Conservation (phyloP, 495 filamentous ascomycete genomes). For the Penicillium argentinense region DNA sequence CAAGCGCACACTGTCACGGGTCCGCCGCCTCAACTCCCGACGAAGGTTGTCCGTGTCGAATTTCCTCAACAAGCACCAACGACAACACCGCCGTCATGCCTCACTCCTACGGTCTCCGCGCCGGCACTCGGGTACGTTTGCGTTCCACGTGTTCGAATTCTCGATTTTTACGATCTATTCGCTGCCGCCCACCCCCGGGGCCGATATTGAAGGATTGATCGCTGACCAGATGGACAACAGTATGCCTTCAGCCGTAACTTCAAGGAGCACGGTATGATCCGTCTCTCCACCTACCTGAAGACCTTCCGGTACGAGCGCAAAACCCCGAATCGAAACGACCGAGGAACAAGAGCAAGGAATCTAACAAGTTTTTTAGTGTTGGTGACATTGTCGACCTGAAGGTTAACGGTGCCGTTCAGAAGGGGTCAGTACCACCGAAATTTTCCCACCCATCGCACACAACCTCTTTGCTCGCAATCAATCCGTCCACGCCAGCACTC, state of each 20-base stretch:
- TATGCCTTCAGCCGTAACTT: constrained; percentile 93
- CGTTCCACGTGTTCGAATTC: constrained; percentile 3
- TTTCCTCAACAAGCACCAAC: constrained; percentile 45
- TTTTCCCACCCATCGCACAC: constrained; percentile 9
- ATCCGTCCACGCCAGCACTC: neutral
- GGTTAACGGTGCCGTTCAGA: constrained; percentile 96
- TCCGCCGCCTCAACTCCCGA: constrained; percentile 13
- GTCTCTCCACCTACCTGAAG: constrained; percentile 85
- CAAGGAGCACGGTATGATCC: constrained; percentile 90
- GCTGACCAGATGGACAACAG: constrained; percentile 43
- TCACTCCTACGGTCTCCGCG: constrained; percentile 93
- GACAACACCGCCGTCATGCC: constrained; percentile 71
- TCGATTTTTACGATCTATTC: neutral
- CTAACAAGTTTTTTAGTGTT: constrained; percentile 60
- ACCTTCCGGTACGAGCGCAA: constrained; percentile 71
- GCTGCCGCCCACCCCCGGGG: neutral
- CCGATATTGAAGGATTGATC: constrained; percentile 11
- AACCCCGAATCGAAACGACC: constrained; percentile 17
- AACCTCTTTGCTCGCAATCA: neutral
- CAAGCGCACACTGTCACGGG: constrained; percentile 4
- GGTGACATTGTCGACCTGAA: constrained; percentile 97
- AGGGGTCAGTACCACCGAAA: constrained; percentile 69
- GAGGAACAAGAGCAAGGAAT: constrained; percentile 24
- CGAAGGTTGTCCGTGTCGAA: constrained; percentile 35
- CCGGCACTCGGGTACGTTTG: constrained; percentile 79